Base-by-base conservation (phyloP, 2,329 filamentous ascomycete species). In the Aspergillus pseudotamarii region DNA sequence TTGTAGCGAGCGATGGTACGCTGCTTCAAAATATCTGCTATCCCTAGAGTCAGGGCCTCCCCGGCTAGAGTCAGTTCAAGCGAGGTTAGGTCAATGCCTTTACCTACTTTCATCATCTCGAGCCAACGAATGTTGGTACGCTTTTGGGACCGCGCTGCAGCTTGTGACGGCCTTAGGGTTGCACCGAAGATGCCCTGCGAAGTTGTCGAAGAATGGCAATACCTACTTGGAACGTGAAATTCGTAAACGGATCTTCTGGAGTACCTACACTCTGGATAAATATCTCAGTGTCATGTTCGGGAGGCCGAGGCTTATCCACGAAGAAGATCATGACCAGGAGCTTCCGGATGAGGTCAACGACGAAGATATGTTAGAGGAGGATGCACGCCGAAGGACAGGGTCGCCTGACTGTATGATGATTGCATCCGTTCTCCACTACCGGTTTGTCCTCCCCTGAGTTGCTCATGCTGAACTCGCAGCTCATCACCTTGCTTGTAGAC, bases 261-360 rank as follows among this genome's bases (percentile, higher is more conserved):
- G 83, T 3, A 83, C 85, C 0, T 90, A 89, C 68, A 85, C 84
- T 0, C 75, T 89, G 1, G 87, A 90, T 69, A 87, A 85, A 57
- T 89, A 89, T 61, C 76, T 90, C 1, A 85, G 86, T 28, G 85
- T 88, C n/a, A 85, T 88, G 21, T 83, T 89, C 34, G 88, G 88
- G 0, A 79, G 88, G 6, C 88, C 88, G 1, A 75, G 85, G 9
- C 80, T 87, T 16, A 85, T 88, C 30, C 86, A 88, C 56, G 87
- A 89, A 51, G 85, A 88, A 38, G 86, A 89, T 57, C 86, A 88
- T 55, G 87, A 89, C 58, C 87, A 89, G 62, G 82, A 84, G 2
- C 79, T 86, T n/a, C 87, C 87, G 5, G 73, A 76, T 28, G 78
- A 79, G 59, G 79, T 87, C 50, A 85, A 87, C 60, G 86, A 89